phyloP scores from a whole-genome alignment of 106 monocot species.

The Cymbidium sinense region DNA sequence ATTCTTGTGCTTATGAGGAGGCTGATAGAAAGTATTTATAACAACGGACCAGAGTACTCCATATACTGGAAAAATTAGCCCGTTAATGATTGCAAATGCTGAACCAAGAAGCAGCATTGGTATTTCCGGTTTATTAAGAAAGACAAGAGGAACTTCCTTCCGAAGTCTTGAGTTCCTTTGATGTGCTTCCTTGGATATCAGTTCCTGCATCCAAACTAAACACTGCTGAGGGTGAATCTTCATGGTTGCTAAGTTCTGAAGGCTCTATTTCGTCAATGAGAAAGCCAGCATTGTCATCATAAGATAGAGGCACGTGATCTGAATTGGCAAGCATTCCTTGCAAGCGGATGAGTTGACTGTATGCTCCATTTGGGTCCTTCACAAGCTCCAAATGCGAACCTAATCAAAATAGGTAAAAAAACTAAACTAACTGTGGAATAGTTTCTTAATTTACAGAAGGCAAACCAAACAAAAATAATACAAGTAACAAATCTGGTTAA shows the following conservation, averaged over 20 bases:
- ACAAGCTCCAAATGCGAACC: background rate
- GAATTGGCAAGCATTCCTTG: background rate
- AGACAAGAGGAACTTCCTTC: conserved; percentile 26
- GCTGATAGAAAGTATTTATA: conserved; percentile 22
- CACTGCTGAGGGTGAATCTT: background rate
- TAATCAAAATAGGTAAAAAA: background rate
- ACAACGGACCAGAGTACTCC: conserved; percentile 19
- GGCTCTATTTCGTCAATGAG: background rate
- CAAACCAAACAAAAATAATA: background rate
- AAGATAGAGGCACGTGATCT: background rate
- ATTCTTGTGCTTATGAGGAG: conserved; percentile 16
- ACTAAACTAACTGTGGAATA: background rate
- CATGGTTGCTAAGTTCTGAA: background rate
- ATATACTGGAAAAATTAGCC: conserved; percentile 20
- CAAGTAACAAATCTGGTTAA: background rate
- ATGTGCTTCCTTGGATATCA: background rate
- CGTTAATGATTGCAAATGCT: conserved; percentile 18
- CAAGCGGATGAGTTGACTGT: background rate
- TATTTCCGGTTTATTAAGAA: conserved; percentile 35
- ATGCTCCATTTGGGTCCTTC: too few species aligned
- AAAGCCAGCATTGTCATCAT: background rate
- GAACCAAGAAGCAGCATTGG: conserved; percentile 17
- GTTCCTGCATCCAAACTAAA: background rate
- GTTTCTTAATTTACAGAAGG: background rate
- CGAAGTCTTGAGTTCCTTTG: background rate